These are phyloP conservation scores for Protomyces gravidus DNA, from an alignment of 1,139 yeast genomes.

Conservation along the genomic window DNA sequence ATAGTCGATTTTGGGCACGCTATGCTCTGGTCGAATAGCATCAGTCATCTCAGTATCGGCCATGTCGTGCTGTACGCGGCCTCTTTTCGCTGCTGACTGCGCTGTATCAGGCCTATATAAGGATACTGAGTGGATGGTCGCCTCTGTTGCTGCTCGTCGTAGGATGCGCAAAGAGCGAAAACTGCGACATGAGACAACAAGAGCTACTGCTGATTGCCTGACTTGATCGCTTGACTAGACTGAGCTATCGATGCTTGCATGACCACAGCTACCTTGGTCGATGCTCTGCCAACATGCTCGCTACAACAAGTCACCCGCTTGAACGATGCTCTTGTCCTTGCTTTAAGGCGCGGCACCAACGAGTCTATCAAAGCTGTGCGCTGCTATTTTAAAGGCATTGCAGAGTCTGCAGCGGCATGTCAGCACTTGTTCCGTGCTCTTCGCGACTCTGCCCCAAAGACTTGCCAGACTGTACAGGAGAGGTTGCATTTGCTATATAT, in stretches of 20 bases:
- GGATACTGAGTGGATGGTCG: too few species aligned
- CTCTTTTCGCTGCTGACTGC: too few species aligned
- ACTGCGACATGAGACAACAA: too few species aligned
- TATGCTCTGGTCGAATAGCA: constrained; percentile 19
- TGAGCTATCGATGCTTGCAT: neutral
- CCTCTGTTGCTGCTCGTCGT: too few species aligned
- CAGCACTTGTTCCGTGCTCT: neutral
- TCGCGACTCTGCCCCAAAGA: neutral
- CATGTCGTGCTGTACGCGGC: too few species aligned
- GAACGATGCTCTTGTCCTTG: neutral
- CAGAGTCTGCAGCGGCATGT: neutral
- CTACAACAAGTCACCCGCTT: neutral
- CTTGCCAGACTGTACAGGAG: neutral
- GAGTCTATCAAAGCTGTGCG: neutral
- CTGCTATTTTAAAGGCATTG: neutral
- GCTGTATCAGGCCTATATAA: too few species aligned
- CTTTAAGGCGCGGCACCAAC: neutral
- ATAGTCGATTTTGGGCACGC: constrained; percentile 18
- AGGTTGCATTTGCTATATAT: neutral
- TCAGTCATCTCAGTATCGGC: constrained; percentile 6
- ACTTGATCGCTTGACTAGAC: neutral
- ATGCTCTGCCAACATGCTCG: neutral
- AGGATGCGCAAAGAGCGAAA: too few species aligned
- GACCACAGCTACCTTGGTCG: neutral
- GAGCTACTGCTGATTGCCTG: too few species aligned